Conservation (phyloP, 2,329 filamentous ascomycete genomes). For the Macroventuria anomochaeta region DNA sequence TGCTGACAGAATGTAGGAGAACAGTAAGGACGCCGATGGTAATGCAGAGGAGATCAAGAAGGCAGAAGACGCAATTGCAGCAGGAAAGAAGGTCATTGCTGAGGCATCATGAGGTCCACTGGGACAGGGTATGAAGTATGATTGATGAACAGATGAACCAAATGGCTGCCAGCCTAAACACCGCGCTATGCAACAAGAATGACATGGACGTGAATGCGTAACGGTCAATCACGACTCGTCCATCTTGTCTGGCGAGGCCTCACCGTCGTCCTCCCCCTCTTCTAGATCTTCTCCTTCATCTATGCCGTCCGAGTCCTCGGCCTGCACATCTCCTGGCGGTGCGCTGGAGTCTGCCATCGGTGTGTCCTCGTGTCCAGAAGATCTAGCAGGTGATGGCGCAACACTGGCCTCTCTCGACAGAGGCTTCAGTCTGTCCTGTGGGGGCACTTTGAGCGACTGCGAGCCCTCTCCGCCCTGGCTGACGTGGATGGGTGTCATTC, state of each 20-base stretch:
- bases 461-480: slow-evolving; percentile 41
- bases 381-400: slow-evolving; percentile 36
- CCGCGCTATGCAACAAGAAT: slow-evolving; percentile 43
- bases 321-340: slow-evolving; percentile 30
- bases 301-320: slow-evolving; percentile 42
- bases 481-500: slow-evolving; percentile 50
- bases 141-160: slow-evolving; percentile 11
- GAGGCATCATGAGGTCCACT: slow-evolving; percentile 42
- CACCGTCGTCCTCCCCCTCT: slow-evolving; percentile 40
- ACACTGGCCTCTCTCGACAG: slow-evolving; percentile 37
- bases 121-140: slow-evolving; percentile 19
- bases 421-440: slow-evolving; percentile 42
- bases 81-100: slow-evolving; percentile 44
- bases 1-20: slow-evolving; percentile 43
- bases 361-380: slow-evolving; percentile 34
- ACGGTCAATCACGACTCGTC: slow-evolving; percentile 34
- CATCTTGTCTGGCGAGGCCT: slow-evolving; percentile 34
- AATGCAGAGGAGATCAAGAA: slow-evolving; percentile 55
- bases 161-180: slow-evolving; percentile 29
- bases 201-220: not conserved
- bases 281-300: slow-evolving; percentile 43
- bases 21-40: slow-evolving; percentile 49
- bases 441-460: slow-evolving; percentile 37
- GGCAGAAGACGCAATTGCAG: slow-evolving; percentile 51
- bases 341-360: slow-evolving; percentile 42